Evolutionary conservation across 129 eudicot species (phyloP), one percentile per base, ranked within the genome.

Genomic region (Ambrosia artemisiifolia): DNA sequence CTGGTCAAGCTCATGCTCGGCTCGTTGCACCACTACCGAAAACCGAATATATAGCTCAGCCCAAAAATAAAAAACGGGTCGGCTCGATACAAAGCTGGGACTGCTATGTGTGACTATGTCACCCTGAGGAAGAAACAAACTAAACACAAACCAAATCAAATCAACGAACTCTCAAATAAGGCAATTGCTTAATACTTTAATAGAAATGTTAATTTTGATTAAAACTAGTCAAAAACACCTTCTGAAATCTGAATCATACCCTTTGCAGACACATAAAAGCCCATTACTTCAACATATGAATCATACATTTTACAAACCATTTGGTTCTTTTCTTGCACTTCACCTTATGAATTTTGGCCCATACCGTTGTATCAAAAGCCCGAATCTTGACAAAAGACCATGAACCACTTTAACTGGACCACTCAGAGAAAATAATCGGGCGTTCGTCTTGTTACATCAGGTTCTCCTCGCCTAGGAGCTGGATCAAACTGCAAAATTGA

Each of bases 391-490:
- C 51, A 63, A 11, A 34, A 17, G 12, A 30, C 77, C 70, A 73
- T 50, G 57, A 65, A 69, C 50, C 35, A 24, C 28, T 24, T 24
- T 1, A 24, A 24, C 28, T n/a, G 7, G 17, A 36, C 30, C 48
- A 5, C 17, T 86, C 73, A 90, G 71, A 90, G 84, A 87, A 90
- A 90, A 79, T 90, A 90, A 78, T 90, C 96, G 8, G 96, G 96
- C 12, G 93, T 90, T 79, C 96, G 82, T 70, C 96, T 88, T n/a
- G 96, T 90, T 19, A 90, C 94, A 81, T 90, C 96, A 6, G 96
- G 96, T 67, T 90, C 96, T 46, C 96, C 96, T 85, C 96, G 85
- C 86, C 96, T 87, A 18, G 96, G 96, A 80, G 96, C 91, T 14
- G 96, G 96, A 80, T 90, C 96, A 83, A 90, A 90, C 96, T 90